A percentile compares a stretch with the other conserved stretches of the same genome.
These are phyloP conservation scores for Millerago galiae DNA, from an alignment of 805 yeast genomes.

Conservation along the genomic window DNA sequence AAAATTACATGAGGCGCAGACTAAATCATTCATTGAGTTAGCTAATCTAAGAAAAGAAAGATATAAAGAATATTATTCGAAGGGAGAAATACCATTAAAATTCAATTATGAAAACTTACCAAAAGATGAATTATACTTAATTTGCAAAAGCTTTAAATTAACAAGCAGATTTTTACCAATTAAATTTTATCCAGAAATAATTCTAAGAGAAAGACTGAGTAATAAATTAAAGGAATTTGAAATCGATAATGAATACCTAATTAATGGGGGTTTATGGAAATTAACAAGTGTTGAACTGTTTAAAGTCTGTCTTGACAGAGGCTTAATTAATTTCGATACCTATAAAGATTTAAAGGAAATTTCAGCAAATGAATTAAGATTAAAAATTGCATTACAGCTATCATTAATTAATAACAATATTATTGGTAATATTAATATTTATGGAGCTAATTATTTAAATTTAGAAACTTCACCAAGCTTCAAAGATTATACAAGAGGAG, in stretches of 20 bases:
- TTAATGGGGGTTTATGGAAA: slow-evolving; percentile 33
- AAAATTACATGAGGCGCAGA: slow-evolving; percentile 28
- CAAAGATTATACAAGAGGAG: slow-evolving; percentile 2
- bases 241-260: slow-evolving; percentile 45
- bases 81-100: slow-evolving; percentile 27
- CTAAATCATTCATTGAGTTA: slow-evolving; percentile 13
- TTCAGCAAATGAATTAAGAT: slow-evolving; percentile 29
- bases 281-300: slow-evolving; percentile 45
- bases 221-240: slow-evolving; percentile 36
- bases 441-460: slow-evolving; percentile 24
- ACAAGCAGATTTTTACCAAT: slow-evolving; percentile 35
- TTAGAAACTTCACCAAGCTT: slow-evolving; percentile 5
- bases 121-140: slow-evolving; percentile 28
- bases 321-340: slow-evolving; percentile 35
- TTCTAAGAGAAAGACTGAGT: slow-evolving; percentile 31
- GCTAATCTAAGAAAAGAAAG: slow-evolving; percentile 11
- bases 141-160: slow-evolving; percentile 33
- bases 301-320: slow-evolving; percentile 49
- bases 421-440: slow-evolving; percentile 21
- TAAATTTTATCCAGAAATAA: slow-evolving; percentile 31
- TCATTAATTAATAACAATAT: slow-evolving; percentile 29
- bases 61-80: slow-evolving; percentile 11
- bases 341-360: slow-evolving; percentile 26
- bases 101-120: slow-evolving; percentile 43
- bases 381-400: slow-evolving; percentile 34